Base-by-base conservation (phyloP, 2,329 filamentous ascomycete species). In the Alternaria sp. region DNA sequence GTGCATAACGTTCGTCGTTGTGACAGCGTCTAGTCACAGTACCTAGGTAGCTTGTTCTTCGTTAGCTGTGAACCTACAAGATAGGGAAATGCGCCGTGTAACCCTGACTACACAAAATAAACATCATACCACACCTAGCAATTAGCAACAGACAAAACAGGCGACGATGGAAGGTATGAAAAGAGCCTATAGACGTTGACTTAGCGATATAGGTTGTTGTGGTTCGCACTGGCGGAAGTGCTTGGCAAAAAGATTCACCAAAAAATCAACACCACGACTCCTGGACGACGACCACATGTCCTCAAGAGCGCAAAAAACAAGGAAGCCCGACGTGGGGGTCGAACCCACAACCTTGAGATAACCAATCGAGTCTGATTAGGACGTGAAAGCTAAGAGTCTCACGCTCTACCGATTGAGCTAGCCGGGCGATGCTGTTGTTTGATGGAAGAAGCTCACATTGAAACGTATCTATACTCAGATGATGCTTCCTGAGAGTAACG, bases 371-470 rank as follows among this genome's bases (percentile, higher is more conserved):
- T 62, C 55, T 62, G n/a, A 7, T 58, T 54, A 62, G 59, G 47
- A 47, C 55, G 60, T 59, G 54, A 57, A 32, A 54, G 52, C 61
- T 79, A 79, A 80, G 77, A 79, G 77, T 78, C 77, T 79, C 72
- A 79, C 75, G 77, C 77, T 78, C 77, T 80, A 79, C 77, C 77
- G 77, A 79, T 79, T 78, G 74, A 76, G 75, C 67, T 64, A 69
- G 60, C 67, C 65, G 58, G 67, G 67, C 67, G 59, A 57, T 61
- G 45, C 23, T 61, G 3, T 56, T 64, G 45, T 45, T 61, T 50
- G 59, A 58, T 64, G 59, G 15, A 46, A 11, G 13, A 17, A 6
- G 2, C 0, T 0, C 0, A 3, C 3, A 6, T 54, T 61, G 13
- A 4, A 13, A 15, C 3, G 3, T 0, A 1, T 19, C 15, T 54